Percentiles rank a stretch among this genome's conserved stretches.
phyloP scores from a whole-genome alignment of 2,329 filamentous ascomycete genomes.

The Chaetomium olivaceum region DNA sequence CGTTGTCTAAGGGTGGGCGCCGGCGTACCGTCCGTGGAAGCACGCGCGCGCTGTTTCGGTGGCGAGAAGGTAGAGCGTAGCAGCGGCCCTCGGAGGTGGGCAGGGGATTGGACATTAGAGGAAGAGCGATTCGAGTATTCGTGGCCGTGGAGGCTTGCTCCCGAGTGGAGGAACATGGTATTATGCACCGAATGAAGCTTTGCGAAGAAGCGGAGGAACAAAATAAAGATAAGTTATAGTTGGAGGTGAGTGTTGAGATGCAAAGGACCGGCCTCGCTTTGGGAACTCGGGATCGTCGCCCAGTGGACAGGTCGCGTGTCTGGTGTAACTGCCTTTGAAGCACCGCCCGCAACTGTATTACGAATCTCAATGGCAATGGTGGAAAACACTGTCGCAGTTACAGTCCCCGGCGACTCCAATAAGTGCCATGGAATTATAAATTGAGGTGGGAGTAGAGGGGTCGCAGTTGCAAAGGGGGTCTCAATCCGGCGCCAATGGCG shows the following conservation, averaged over 20 bases:
- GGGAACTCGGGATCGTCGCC: not conserved
- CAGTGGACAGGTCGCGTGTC: not conserved
- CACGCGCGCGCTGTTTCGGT: slow-evolving; percentile 34
- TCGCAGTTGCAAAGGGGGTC: not conserved
- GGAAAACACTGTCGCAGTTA: not conserved
- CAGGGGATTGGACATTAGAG: slow-evolving; percentile 37
- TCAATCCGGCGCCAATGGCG: not conserved
- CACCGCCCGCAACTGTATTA: slow-evolving; percentile 4
- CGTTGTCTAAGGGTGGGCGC: slow-evolving; percentile 33
- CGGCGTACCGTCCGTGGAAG: slow-evolving; percentile 14
- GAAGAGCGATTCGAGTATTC: slow-evolving; percentile 52
- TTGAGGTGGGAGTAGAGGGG: not conserved
- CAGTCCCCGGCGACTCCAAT: not conserved
- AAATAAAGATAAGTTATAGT: not conserved
- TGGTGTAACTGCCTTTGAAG: not conserved
- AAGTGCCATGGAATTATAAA: slow-evolving; percentile 3
- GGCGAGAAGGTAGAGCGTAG: slow-evolving; percentile 46
- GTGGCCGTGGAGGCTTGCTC: slow-evolving; percentile 61
- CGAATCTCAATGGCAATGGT: not conserved
- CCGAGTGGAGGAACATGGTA: slow-evolving; percentile 60
- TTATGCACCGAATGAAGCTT: not conserved
- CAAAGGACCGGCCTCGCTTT: slow-evolving; percentile 18
- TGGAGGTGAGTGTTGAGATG: not conserved
- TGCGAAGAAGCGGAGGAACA: not conserved
- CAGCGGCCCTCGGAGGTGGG: slow-evolving; percentile 42